Evolutionary conservation across 148 eudicot species (phyloP).

Genomic region (Persicaria tinctoria): DNA sequence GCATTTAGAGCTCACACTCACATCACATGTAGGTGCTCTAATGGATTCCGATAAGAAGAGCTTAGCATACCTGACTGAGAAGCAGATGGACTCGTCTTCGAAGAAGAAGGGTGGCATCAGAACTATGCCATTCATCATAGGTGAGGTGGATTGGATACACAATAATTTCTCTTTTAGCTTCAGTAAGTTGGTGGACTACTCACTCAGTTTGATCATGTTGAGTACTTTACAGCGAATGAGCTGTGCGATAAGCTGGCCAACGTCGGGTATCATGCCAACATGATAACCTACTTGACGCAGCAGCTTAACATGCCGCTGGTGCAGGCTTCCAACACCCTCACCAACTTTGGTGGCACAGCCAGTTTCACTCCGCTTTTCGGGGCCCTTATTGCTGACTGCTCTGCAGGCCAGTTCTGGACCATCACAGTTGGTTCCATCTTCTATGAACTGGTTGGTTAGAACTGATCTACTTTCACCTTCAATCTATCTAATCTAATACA

Average conservation of each 20-base stretch:
- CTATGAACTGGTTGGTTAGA: slow-evolving; percentile 72
- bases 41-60: neutral
- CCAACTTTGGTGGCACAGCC: slow-evolving; percentile 61
- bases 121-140: slow-evolving; percentile 85
- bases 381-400: slow-evolving; percentile 73
- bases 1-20: neutral
- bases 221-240: slow-evolving; percentile 52
- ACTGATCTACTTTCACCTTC: neutral
- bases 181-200: neutral
- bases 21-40: neutral
- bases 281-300: slow-evolving; percentile 75
- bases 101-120: slow-evolving; percentile 53
- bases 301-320: slow-evolving; percentile 68
- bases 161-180: neutral
- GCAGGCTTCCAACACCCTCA: slow-evolving; percentile 65
- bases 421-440: slow-evolving; percentile 55
- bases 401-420: slow-evolving; percentile 76
- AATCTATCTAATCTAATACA: neutral
- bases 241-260: slow-evolving; percentile 71
- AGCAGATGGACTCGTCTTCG: slow-evolving; percentile 16
- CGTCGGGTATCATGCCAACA: slow-evolving; percentile 63
- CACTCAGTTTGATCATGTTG: neutral
- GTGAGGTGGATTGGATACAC: slow-evolving; percentile 26
- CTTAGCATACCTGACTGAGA: neutral
- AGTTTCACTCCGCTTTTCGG: slow-evolving; percentile 76